Base-by-base conservation (phyloP, 345 rosid species). In the Arabidopsis arenosa region DNA sequence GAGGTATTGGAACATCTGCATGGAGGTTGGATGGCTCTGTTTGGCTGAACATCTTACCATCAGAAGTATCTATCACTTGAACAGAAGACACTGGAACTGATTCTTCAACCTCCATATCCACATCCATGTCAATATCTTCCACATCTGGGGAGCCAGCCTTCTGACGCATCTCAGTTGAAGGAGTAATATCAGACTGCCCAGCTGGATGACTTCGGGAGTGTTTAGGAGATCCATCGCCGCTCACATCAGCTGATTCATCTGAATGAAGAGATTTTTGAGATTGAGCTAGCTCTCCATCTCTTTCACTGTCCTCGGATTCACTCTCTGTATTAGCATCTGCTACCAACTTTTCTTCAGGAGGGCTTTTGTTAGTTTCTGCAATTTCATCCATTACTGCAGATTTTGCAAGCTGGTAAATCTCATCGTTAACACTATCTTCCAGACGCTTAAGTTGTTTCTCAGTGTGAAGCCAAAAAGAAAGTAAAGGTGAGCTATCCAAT, bases 51-150 rank as follows among this genome's bases (percentile, higher is more conserved):
- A 32, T 74, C 64, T 72, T 75, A 54, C 80, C 60, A 70, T 59
- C 69, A n/a, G 70, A 66, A 66, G 53, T 57, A 77, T 78, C 80
- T 70, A 54, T 56, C 11, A 23, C 33, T 32, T 72, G 54, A 18
- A 64, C 45, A 49, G 60, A 64, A 41, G 73, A 74, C 6, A 65
- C 43, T 58, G 86, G 81, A 54, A 53, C 77, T 72, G 76, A 77
- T 55, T 93, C 96, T 70, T 95, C 98, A 82, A 92, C 92, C 79
- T 95, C 98, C 98, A 95, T 92, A 82, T 95, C 98, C 63, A 95
- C 91, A 75, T 92, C 98, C 98, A 90, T 92, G 75, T 92, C 97
- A 82, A 85, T 76, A 80, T 89, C 97, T 70, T 85, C 97, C 77
- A 68, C 87, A 63, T 30, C 80, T 53, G 80, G 63, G 35, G 68